Percentiles rank a stretch among this genome's conserved stretches.
phyloP scores from a whole-genome alignment of 106 monocot genomes.

The Platanthera guangdongensis region DNA sequence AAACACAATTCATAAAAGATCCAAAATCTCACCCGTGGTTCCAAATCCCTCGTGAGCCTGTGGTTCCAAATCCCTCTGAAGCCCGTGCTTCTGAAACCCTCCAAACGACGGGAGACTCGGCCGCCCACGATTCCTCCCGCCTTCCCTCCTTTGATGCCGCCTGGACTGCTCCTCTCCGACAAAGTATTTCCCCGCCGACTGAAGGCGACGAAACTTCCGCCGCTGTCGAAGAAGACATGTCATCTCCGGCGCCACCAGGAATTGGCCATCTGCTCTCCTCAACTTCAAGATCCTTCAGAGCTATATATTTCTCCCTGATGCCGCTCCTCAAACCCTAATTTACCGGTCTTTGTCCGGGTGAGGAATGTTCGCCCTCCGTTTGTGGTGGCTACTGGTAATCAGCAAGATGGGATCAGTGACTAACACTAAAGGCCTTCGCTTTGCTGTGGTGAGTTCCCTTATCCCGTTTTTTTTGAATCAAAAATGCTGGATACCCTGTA shows the following conservation, averaged over 20 bases:
- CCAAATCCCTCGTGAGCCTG: no score
- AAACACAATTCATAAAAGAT: no score
- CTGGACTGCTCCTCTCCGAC: no score
- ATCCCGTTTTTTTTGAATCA: background rate
- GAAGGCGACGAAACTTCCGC: background rate
- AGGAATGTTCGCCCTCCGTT: conserved; percentile 10
- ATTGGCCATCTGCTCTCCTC: background rate
- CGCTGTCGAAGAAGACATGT: background rate
- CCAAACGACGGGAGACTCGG: no score
- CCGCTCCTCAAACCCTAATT: conserved; percentile 9
- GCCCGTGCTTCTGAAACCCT: no score
- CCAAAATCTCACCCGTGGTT: no score
- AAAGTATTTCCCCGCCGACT: no score
- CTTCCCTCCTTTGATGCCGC: no score
- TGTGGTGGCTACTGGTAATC: conserved; percentile 8
- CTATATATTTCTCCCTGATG: background rate
- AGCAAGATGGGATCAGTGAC: conserved; percentile 22
- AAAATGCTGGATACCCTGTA: background rate
- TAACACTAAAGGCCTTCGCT: conserved; percentile 17
- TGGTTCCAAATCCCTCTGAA: no score
- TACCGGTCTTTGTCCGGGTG: background rate
- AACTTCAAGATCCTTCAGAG: background rate
- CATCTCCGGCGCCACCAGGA: background rate
- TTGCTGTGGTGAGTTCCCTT: conserved; percentile 21
- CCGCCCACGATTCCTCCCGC: no score